Percentiles rank a stretch among this genome's conserved stretches.
Conservation (phyloP, 768 basidiomycete genomes). For the Hortiboletus flavorubellus region DNA sequence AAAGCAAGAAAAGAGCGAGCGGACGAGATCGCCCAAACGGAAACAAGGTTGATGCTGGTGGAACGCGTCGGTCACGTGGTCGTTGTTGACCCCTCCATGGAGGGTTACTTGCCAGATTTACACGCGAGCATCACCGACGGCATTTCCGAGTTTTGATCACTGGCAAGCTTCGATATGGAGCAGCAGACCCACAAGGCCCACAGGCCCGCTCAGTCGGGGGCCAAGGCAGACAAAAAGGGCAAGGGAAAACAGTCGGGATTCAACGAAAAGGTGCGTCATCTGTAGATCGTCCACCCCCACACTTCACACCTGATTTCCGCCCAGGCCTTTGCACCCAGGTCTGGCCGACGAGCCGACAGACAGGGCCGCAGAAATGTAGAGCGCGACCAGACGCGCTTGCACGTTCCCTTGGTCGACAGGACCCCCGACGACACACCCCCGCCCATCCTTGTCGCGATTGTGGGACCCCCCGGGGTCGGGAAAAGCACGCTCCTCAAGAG, state of each 20-base stretch:
- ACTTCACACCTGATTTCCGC: neutral
- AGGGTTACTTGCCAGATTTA: conserved; percentile 19
- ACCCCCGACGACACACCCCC: conserved; percentile 91
- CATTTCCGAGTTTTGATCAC: too few species aligned
- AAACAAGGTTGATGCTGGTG: conserved; percentile 19
- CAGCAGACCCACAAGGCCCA: conserved; percentile 82
- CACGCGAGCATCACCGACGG: neutral
- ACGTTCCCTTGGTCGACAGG: conserved; percentile 93
- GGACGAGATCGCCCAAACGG: neutral
- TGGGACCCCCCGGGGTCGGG: conserved; percentile 95
- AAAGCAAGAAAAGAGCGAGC: conserved; percentile 15
- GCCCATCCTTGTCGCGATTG: conserved; percentile 90
- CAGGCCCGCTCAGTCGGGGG: conserved; percentile 65
- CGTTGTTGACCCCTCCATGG: conserved; percentile 11
- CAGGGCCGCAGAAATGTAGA: conserved; percentile 91
- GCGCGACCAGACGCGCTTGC: conserved; percentile 89
- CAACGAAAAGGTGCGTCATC: conserved; percentile 76
- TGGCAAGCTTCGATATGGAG: conserved; percentile 45
- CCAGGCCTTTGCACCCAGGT: conserved; percentile 88
- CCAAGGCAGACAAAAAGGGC: conserved; percentile 74
- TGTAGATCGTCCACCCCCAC: neutral
- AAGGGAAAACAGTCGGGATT: conserved; percentile 71
- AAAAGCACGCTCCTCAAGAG: conserved; percentile 93
- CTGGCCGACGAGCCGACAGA: conserved; percentile 83
- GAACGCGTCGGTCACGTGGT: conserved; percentile 31